Conservation (phyloP, 2,329 filamentous ascomycete species). For the Verticillium zaregamsianum region DNA sequence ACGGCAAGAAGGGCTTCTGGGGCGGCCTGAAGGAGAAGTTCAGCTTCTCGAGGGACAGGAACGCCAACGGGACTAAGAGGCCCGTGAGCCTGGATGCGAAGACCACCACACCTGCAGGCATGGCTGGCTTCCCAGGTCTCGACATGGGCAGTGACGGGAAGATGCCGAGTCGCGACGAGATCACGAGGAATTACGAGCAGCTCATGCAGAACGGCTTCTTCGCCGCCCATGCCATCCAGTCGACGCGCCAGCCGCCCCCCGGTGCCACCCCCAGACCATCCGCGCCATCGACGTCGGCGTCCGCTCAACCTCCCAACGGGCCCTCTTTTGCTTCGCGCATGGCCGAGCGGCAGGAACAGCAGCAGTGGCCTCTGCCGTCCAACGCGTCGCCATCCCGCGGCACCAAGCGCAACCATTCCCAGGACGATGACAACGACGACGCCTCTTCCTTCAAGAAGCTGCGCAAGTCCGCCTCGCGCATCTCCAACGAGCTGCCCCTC, state of each 20-base stretch:
- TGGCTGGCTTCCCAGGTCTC: not conserved
- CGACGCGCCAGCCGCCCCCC: slow-evolving; percentile 42
- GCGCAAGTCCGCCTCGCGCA: slow-evolving; percentile 43
- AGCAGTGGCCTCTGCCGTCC: slow-evolving; percentile 17
- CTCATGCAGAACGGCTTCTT: slow-evolving; percentile 57
- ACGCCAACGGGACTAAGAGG: slow-evolving; percentile 8
- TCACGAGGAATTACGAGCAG: slow-evolving; percentile 52
- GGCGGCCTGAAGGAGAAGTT: slow-evolving; percentile 21
- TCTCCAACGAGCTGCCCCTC: slow-evolving; percentile 33
- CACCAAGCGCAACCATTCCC: slow-evolving; percentile 44
- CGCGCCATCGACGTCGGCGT: slow-evolving; percentile 6
- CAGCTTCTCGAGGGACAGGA: slow-evolving; percentile 16
- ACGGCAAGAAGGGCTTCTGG: slow-evolving; percentile 22
- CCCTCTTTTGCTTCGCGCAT: slow-evolving; percentile 9
- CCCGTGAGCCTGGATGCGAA: slow-evolving; percentile 15
- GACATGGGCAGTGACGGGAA: slow-evolving; percentile 15
- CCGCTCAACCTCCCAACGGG: slow-evolving; percentile 7
- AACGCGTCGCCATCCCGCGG: slow-evolving; percentile 27
- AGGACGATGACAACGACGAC: slow-evolving; percentile 25
- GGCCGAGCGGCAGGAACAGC: slow-evolving; percentile 7
- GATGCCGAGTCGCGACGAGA: slow-evolving; percentile 41
- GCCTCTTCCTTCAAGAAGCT: slow-evolving; percentile 40
- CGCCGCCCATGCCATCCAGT: slow-evolving; percentile 52
- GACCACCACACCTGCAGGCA: slow-evolving; percentile 4
- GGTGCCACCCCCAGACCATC: slow-evolving; percentile 2